Percentiles rank a stretch among this genome's conserved stretches.
Conservation (phyloP, 108 stramenopile genomes). For the Conticribra guillardii region DNA sequence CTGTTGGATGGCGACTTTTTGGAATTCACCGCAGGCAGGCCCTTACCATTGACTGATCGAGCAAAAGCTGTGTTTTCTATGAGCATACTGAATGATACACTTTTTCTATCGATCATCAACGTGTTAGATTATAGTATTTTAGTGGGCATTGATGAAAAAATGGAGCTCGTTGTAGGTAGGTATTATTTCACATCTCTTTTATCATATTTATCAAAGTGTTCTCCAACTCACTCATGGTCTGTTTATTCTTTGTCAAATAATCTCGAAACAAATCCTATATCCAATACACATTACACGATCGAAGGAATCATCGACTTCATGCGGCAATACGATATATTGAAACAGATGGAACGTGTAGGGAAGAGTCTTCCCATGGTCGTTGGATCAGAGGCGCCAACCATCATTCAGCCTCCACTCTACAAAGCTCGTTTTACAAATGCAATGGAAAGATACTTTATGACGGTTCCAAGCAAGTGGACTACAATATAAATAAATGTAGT, state of each 20-base stretch:
- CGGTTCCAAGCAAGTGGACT: conserved; percentile 97
- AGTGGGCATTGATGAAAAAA: conserved; percentile 92
- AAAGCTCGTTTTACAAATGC: conserved; percentile 93
- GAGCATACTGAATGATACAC: conserved; percentile 94
- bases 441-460: conserved; percentile 98
- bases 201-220: no score
- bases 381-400: conserved; percentile 96
- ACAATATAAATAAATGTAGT: conserved; percentile 48
- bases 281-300: no score
- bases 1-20: conserved; percentile 96
- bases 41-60: conserved; percentile 91
- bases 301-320: conserved; percentile 99
- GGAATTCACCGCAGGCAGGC: conserved; percentile 91
- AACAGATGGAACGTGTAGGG: conserved; percentile 96
- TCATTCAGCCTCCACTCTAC: conserved; percentile 96
- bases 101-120: conserved; percentile 95
- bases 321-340: conserved; percentile 98
- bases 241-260: no score
- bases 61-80: conserved; percentile 94
- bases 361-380: conserved; percentile 97
- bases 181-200: no score
- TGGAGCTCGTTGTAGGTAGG: conserved; percentile 94
- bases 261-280: no score
- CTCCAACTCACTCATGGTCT: no score
- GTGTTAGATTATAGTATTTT: conserved; percentile 97